A percentile compares a stretch with the other conserved stretches of the same genome.
Conservation (phyloP, 345 rosid species). For the Acer campestre region DNA sequence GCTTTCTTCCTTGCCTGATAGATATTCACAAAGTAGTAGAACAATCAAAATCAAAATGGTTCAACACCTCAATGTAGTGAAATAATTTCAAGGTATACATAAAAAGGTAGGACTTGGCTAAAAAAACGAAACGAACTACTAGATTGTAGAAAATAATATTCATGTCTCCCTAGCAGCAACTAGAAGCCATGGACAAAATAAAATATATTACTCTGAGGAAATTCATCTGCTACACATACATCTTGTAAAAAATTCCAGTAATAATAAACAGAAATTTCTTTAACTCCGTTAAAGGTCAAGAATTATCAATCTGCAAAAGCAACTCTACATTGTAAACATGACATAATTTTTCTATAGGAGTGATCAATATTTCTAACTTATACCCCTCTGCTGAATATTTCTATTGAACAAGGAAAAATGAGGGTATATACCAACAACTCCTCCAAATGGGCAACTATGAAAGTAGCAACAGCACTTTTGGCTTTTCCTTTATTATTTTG, state of each 20-base stretch:
- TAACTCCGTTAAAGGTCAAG: too few relatives aligned
- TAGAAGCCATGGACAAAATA: background rate
- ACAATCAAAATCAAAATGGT: slow-evolving; percentile 5
- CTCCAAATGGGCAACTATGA: background rate
- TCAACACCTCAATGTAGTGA: slow-evolving; percentile 6
- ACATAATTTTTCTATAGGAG: background rate
- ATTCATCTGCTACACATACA: background rate
- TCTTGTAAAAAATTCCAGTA: background rate
- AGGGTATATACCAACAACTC: background rate
- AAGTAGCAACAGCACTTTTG: too few relatives aligned
- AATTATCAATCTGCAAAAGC: background rate
- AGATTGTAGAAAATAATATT: background rate
- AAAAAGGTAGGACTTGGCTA: background rate
- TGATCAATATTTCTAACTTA: background rate
- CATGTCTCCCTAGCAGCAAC: background rate
- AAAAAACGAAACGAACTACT: background rate
- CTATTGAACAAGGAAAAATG: background rate
- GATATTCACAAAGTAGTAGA: slow-evolving; percentile 22
- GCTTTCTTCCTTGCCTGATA: slow-evolving; percentile 63
- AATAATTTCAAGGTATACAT: background rate
- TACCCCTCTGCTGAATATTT: background rate
- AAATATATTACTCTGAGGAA: background rate
- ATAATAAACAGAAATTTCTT: background rate
- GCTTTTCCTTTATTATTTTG: background rate
- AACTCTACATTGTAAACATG: background rate